phyloP scores from a whole-genome alignment of 2,329 filamentous ascomycete genomes.

The Aspergillus costaricaensis region DNA sequence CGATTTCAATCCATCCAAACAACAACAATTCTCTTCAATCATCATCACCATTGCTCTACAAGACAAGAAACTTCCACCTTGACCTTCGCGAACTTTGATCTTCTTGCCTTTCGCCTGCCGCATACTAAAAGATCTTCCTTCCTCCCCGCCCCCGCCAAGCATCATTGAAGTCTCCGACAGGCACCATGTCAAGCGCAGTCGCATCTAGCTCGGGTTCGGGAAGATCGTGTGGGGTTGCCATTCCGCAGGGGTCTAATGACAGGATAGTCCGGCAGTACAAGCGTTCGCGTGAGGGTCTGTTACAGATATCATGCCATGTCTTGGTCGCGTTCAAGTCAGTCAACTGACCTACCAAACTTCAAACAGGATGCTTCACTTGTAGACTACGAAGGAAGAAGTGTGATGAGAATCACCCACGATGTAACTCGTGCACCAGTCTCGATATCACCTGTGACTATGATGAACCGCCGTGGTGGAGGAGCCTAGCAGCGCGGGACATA shows the following conservation, averaged over 20 bases:
- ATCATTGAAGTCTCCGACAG: background rate
- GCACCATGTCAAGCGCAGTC: conserved; percentile 12
- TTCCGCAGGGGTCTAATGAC: background rate
- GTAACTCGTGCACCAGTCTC: conserved; percentile 66
- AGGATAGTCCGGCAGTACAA: conserved; percentile 2
- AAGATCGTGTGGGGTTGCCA: background rate
- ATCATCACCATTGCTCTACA: background rate
- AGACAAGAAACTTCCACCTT: conserved; percentile 1
- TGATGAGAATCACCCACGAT: conserved; percentile 63
- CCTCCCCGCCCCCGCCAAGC: background rate
- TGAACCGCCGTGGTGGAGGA: conserved; percentile 94
- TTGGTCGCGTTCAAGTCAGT: background rate
- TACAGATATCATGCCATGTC: background rate
- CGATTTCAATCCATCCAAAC: conserved; percentile 1
- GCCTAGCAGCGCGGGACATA: conserved; percentile 76
- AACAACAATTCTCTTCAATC: background rate
- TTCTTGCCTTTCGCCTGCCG: background rate
- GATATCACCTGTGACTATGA: conserved; percentile 92
- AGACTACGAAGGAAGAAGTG: conserved; percentile 69
- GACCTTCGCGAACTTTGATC: background rate
- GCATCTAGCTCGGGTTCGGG: background rate
- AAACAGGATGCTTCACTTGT: conserved; percentile 65
- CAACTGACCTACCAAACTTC: background rate
- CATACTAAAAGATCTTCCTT: background rate
- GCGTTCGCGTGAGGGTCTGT: conserved; percentile 18